Evolutionary conservation across 495 filamentous ascomycete species (phyloP), one percentile per base, ranked within the genome.

Genomic region (Hypoxylon perforatum): DNA sequence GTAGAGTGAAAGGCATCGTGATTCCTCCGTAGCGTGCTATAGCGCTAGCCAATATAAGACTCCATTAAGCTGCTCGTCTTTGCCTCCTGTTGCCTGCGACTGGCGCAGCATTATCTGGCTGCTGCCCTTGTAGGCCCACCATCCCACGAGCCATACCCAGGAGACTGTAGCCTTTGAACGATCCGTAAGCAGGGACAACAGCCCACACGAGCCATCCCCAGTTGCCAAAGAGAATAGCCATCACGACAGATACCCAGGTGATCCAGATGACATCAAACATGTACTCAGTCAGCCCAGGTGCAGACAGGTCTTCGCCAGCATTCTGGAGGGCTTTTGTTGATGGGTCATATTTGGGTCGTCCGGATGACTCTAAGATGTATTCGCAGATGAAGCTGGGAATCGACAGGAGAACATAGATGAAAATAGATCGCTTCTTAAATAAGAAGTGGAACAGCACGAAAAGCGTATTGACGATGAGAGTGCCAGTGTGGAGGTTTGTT

Each of bases 231-330:
- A 93, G 45, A 10, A 86, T 87, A 2, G 85, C 91, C 6, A 86
- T 76, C 7, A 85, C 76, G 25, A 92, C 80, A 21, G 86, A 89
- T 17, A 82, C 87, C 89, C 91, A 93, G 0, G 92, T 94, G 79
- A 95, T 93, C 83, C 97, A 98, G 33, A 97, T 81, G 22, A 97
- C 84, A 80, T 99, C 95, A 85, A 94, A 98, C 90, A 97, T 91
- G 78, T 94, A 99, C 77, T 99, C 95, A 7, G 93, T 98, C 76
- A 99, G 79, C 0, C 95, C 95, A 22, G 90, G 86, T 0, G 92
- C 92, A 23, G 91, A 89, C 21, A 99, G 84, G 75, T 98, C 95
- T 75, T 98, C 94, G 15, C 95, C 95, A 0, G 90, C 82, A 12
- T 82, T 86, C 64, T 86, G 87, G 41, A 98, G 79, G 2, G 87